Conservation (phyloP, 176 grass and related monocot species). For the Thinopyrum elongatum region DNA sequence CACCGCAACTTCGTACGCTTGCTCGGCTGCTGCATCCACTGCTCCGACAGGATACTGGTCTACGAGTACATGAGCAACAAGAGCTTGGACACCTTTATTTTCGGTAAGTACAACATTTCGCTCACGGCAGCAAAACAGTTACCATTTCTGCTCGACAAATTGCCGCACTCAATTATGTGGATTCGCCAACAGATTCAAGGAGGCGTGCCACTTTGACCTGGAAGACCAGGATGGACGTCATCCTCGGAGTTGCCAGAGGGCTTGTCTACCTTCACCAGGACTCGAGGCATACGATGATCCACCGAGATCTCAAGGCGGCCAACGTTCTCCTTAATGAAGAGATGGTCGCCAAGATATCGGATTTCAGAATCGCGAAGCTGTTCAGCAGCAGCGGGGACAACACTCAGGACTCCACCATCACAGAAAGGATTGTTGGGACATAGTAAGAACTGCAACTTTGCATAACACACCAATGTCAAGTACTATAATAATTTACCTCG, state of each 20-base stretch:
- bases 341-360: slow-evolving; percentile 73
- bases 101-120: neutral
- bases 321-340: slow-evolving; percentile 62
- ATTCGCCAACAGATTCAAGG: slow-evolving; percentile 32
- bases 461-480: neutral
- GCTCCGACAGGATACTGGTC: slow-evolving; percentile 37
- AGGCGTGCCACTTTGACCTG: slow-evolving; percentile 28
- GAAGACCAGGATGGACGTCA: slow-evolving; percentile 53
- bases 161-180: neutral
- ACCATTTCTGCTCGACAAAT: neutral
- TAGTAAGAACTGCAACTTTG: slow-evolving; percentile 25
- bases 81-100: slow-evolving; percentile 68
- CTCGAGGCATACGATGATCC: slow-evolving; percentile 57
- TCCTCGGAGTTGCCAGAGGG: slow-evolving; percentile 50
- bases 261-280: slow-evolving; percentile 68
- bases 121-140: neutral
- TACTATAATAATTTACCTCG: neutral
- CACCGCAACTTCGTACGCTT: slow-evolving; percentile 68
- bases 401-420: slow-evolving; percentile 28
- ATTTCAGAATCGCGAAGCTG: slow-evolving; percentile 49
- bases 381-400: slow-evolving; percentile 29
- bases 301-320: slow-evolving; percentile 57
- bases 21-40: slow-evolving; percentile 58
- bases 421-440: slow-evolving; percentile 49
- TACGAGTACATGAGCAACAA: slow-evolving; percentile 73